Evolutionary conservation across 345 rosid species (phyloP).

Genomic region (Excoecaria agallocha): DNA sequence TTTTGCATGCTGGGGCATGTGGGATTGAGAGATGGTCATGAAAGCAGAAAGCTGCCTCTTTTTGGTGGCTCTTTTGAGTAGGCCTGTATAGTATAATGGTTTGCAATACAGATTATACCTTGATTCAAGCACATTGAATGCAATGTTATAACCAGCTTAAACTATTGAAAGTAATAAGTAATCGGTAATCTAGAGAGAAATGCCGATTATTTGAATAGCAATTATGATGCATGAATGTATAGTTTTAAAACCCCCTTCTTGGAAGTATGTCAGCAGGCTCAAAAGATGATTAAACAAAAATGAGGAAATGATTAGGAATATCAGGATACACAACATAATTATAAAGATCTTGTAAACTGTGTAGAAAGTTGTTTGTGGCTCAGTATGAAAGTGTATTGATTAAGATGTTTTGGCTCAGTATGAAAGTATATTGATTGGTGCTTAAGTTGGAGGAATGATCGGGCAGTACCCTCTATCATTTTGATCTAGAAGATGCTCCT

Average conservation of each 20-base stretch:
- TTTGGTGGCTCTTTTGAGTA: background rate
- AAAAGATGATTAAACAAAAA: background rate
- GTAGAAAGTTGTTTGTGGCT: background rate
- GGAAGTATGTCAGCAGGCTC: too few species aligned
- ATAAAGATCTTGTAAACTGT: background rate
- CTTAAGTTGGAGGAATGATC: too few species aligned
- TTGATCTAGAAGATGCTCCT: too few species aligned
- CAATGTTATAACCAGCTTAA: background rate
- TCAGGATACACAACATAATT: background rate
- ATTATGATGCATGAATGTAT: too few species aligned
- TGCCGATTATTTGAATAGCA: background rate
- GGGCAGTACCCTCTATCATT: too few species aligned
- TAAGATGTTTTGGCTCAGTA: background rate
- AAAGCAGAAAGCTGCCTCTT: background rate
- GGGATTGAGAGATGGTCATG: background rate
- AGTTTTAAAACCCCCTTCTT: too few species aligned
- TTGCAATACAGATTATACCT: background rate
- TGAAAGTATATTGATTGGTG: too few species aligned
- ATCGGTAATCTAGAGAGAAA: background rate
- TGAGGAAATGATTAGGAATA: slow-evolving; percentile 2
- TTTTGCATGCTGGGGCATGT: background rate
- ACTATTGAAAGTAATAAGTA: background rate
- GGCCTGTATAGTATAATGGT: background rate
- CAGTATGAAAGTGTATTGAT: too few species aligned
- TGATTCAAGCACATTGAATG: background rate